Percentiles rank a stretch among this genome's conserved stretches.
Conservation (phyloP, 106 monocot genomes). For the Dendrobium huoshanense region DNA sequence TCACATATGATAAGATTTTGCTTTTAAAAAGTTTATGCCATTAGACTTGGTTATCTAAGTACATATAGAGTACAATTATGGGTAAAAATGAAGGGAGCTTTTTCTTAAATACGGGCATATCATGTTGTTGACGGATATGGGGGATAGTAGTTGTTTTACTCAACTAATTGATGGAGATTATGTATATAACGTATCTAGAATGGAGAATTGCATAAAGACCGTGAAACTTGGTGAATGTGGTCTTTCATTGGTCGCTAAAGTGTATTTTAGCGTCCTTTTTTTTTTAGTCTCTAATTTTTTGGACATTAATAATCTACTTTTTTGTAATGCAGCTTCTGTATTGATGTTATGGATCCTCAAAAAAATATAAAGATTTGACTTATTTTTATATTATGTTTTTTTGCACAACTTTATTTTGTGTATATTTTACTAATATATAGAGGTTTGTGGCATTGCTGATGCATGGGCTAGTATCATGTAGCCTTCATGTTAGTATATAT, state of each 20-base stretch:
- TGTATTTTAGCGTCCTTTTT: no score
- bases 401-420: no score
- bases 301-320: no score
- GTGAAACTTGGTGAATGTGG: conserved; percentile 60
- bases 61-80: background rate
- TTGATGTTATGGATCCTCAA: no score
- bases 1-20: background rate
- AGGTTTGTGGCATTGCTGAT: no score
- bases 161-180: conserved; percentile 73
- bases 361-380: no score
- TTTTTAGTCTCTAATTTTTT: no score
- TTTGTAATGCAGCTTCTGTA: no score
- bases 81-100: background rate
- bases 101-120: background rate
- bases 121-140: conserved; percentile 39
- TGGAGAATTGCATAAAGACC: conserved; percentile 39
- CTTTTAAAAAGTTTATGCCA: background rate
- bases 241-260: conserved; percentile 19
- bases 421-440: no score
- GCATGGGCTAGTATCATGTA: no score
- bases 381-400: no score
- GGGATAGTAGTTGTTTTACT: conserved; percentile 28
- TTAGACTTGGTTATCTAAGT: background rate
- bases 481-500: no score
- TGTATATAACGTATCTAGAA: conserved; percentile 33